phyloP scores from a whole-genome alignment of 1,284 basidiomycete genomes.

The Mixia osmundae region DNA sequence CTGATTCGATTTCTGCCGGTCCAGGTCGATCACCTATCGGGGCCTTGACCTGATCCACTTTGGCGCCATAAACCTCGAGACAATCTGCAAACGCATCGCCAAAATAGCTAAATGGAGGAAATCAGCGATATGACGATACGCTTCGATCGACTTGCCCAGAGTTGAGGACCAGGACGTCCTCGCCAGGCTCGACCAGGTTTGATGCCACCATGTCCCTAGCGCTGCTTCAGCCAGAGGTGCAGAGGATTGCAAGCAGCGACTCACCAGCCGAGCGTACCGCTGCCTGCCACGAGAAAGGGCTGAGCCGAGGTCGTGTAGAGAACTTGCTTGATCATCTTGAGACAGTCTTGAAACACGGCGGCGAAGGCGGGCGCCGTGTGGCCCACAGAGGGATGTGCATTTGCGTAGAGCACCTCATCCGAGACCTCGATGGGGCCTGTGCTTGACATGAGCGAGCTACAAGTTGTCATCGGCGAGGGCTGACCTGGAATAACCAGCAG shows the following conservation, averaged over 20 bases:
- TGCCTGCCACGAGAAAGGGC: slow-evolving; percentile 73
- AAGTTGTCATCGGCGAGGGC: no score
- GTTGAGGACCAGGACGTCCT: slow-evolving; percentile 56
- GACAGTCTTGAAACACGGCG: slow-evolving; percentile 41
- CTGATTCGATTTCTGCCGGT: slow-evolving; percentile 37
- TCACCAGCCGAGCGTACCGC: slow-evolving; percentile 81
- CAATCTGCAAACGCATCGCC: slow-evolving; percentile 46
- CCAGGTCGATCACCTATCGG: slow-evolving; percentile 54
- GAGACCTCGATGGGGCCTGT: slow-evolving; percentile 61
- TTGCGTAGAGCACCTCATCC: slow-evolving; percentile 50
- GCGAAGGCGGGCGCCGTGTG: slow-evolving; percentile 84
- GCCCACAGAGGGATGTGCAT: slow-evolving; percentile 65
- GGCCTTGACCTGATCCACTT: slow-evolving; percentile 65
- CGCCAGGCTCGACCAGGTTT: slow-evolving; percentile 55
- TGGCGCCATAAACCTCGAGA: slow-evolving; percentile 66
- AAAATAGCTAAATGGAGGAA: no score
- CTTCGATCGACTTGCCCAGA: no score
- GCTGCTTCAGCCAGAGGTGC: slow-evolving; percentile 2
- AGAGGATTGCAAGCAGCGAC: slow-evolving; percentile 11
- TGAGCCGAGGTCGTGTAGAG: slow-evolving; percentile 52
- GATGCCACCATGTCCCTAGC: slow-evolving; percentile 45
- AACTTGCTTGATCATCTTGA: slow-evolving; percentile 23
- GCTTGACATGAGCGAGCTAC: no score
- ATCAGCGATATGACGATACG: no score
- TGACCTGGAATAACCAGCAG: slow-evolving; percentile 7